A percentile compares a stretch with the other conserved stretches of the same genome.
Evolutionary conservation across 2,329 filamentous ascomycete species (phyloP).

Genomic region (Cladobotryum protrusum): DNA sequence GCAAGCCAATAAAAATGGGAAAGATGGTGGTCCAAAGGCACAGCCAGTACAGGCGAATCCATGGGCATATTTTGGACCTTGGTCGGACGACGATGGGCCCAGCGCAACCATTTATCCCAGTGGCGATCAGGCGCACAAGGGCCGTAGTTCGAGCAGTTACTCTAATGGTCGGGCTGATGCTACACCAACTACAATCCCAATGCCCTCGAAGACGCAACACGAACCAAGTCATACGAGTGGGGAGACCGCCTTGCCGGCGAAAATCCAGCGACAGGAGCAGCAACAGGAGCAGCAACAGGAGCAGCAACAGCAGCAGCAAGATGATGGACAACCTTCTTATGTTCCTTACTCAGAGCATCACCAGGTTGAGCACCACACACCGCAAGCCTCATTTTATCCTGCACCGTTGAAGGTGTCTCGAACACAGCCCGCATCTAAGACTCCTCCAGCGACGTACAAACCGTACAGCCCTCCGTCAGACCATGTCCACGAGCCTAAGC

Average conservation of each 20-base stretch:
- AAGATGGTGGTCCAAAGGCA: background rate
- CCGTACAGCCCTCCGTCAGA: constrained; percentile 22
- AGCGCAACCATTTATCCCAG: constrained; percentile 4
- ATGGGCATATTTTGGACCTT: constrained; percentile 28
- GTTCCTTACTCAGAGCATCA: background rate
- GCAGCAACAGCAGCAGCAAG: background rate
- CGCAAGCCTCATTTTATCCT: constrained; percentile 16
- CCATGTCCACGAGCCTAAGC: background rate
- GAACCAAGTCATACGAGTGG: too few relatives aligned
- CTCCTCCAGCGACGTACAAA: constrained; percentile 19
- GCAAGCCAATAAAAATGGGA: background rate
- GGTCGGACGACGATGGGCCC: constrained; percentile 5
- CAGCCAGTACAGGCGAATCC: constrained; percentile 22
- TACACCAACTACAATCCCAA: background rate
- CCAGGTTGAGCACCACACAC: background rate
- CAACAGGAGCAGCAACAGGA: background rate
- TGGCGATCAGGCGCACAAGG: background rate
- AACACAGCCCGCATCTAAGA: constrained; percentile 16
- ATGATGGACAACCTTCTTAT: background rate
- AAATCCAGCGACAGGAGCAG: background rate
- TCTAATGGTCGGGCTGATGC: background rate
- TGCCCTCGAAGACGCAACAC: too few relatives aligned
- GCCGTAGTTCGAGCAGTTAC: background rate
- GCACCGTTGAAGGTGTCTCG: constrained; percentile 23
- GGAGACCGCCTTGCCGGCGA: background rate